A percentile compares a stretch with the other conserved stretches of the same genome.
phyloP scores from a whole-genome alignment of 1,139 yeast species.

The Oligophagozyma castellii region DNA sequence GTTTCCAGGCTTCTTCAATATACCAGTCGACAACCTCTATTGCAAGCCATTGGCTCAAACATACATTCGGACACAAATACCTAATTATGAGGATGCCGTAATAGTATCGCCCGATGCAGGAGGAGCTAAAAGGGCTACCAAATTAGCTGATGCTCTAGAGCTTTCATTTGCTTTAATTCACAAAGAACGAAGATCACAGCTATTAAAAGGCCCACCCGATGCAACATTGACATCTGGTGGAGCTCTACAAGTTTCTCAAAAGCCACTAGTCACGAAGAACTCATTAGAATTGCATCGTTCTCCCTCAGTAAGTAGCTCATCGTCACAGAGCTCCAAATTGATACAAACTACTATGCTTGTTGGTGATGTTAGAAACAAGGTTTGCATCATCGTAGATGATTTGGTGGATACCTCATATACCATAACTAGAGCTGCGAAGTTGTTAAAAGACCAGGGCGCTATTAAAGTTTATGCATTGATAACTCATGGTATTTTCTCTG shows the following conservation, averaged over 20 bases:
- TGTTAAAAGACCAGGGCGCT: conserved; percentile 89
- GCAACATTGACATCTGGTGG: conserved; percentile 23
- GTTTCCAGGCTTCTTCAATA: conserved; percentile 85
- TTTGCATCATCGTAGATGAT: conserved; percentile 83
- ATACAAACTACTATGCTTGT: conserved; percentile 61
- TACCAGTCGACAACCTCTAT: conserved; percentile 84
- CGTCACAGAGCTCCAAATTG: conserved; percentile 12
- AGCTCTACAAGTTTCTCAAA: conserved; percentile 13
- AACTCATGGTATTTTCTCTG: conserved; percentile 88
- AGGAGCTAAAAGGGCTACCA: conserved; percentile 93
- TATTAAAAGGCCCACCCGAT: conserved; percentile 24
- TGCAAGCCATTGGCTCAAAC: conserved; percentile 75
- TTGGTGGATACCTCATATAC: conserved; percentile 90
- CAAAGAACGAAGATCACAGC: conserved; percentile 66
- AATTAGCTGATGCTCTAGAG: conserved; percentile 81
- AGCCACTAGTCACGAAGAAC: conserved; percentile 13
- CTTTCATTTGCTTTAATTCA: conserved; percentile 90
- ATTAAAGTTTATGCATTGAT: conserved; percentile 72
- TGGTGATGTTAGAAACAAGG: conserved; percentile 77
- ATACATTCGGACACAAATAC: conserved; percentile 60
- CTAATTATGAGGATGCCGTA: conserved; percentile 64
- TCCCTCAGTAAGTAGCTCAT: conserved; percentile 2
- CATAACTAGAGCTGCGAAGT: conserved; percentile 78
- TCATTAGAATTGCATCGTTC: conserved; percentile 3
- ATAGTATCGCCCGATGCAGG: conserved; percentile 95